Conservation (phyloP, 1,139 yeast genomes). For the Blastobotrys proliferans region DNA sequence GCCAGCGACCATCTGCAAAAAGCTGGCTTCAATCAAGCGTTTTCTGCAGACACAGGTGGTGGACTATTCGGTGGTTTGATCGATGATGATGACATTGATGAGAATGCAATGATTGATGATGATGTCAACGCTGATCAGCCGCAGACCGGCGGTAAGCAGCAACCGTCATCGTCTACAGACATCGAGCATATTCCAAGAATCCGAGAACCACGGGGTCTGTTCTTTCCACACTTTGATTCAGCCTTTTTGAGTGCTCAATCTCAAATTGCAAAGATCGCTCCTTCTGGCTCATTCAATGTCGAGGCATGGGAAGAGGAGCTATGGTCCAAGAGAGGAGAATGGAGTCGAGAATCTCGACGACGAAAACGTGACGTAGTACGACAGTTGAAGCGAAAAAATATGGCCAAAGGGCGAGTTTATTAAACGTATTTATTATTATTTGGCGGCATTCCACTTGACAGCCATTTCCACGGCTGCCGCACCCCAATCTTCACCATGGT, state of each 20-base stretch:
- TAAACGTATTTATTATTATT: conserved; percentile 1
- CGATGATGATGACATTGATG: conserved; percentile 24
- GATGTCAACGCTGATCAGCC: no score
- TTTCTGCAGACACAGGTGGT: conserved; percentile 20
- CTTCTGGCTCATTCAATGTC: conserved; percentile 33
- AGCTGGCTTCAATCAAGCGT: not conserved
- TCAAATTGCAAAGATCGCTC: conserved; percentile 51
- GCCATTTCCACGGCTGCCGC: conserved; percentile 98
- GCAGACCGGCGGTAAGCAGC: no score
- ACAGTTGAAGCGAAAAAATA: conserved; percentile 44
- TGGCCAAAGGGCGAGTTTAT: conserved; percentile 15
- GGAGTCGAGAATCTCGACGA: conserved; percentile 70
- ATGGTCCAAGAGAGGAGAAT: conserved; percentile 77
- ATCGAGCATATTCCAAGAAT: conserved; percentile 2
- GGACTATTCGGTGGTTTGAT: conserved; percentile 26
- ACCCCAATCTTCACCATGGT: conserved; percentile 98
- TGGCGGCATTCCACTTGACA: conserved; percentile 23
- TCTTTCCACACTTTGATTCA: conserved; percentile 78
- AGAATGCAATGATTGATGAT: conserved; percentile 4
- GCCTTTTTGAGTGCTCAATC: conserved; percentile 85
- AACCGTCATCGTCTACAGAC: not conserved
- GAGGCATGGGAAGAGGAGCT: conserved; percentile 72
- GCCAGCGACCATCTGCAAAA: not conserved
- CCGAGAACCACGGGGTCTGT: conserved; percentile 47
- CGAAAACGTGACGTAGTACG: conserved; percentile 71